These are phyloP conservation scores for Saturnispora serradocipensis DNA, from an alignment of 805 yeast species.

Conservation along the genomic window DNA sequence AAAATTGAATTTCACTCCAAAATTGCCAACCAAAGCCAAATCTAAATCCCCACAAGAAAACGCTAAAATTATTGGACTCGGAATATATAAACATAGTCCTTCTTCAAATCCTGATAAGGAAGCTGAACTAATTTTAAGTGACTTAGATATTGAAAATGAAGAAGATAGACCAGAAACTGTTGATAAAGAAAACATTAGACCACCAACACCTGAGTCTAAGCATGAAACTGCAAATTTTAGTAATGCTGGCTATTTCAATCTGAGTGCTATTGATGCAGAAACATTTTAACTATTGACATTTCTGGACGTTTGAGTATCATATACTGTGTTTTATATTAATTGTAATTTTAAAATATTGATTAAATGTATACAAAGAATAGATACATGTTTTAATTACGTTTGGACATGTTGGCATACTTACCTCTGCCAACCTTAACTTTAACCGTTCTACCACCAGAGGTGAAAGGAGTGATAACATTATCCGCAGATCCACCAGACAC, in stretches of 20 bases:
- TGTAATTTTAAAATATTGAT: background rate
- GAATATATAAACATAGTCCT: background rate
- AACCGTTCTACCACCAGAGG: slow-evolving; percentile 48
- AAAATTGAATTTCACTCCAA: background rate
- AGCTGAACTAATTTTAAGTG: background rate
- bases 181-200: slow-evolving; percentile 7
- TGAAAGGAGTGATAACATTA: slow-evolving; percentile 82
- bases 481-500: slow-evolving; percentile 93
- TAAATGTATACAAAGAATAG: background rate
- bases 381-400: background rate
- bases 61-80: background rate
- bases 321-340: background rate
- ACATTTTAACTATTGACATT: background rate
- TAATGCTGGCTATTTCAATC: slow-evolving; percentile 1
- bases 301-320: background rate
- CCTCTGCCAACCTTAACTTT: slow-evolving; percentile 83
- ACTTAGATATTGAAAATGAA: slow-evolving; percentile 12
- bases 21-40: background rate
- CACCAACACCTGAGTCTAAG: background rate
- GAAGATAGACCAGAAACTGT: background rate
- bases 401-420: slow-evolving; percentile 51
- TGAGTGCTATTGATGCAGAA: slow-evolving; percentile 7
- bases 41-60: background rate
- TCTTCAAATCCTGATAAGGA: background rate
- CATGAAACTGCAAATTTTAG: background rate